Evolutionary conservation across 2,329 filamentous ascomycete species (phyloP), one percentile per base, ranked within the genome.

Genomic region (Aotearoamyces nothofagi): DNA sequence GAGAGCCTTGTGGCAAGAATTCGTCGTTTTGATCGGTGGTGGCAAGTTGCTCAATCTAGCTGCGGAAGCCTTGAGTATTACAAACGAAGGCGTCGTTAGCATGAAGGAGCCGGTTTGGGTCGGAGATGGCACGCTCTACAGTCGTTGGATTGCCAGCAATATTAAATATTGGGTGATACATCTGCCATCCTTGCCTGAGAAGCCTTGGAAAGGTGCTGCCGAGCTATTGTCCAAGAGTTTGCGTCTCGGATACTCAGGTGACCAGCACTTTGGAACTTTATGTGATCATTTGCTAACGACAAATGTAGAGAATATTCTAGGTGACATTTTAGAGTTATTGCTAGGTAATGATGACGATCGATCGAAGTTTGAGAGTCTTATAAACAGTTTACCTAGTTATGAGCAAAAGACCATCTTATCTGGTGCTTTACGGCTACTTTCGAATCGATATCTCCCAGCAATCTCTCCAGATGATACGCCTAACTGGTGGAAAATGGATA

Each of bases 1-100:
- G 29, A 61, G 57, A 30, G 49, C 71, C 26, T 52, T 69, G 19
- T 79, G 73, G 75, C 72, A 65, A 43, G 73, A 80, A 37, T 57
- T 69, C 31, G 50, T 69, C n/a, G 54, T 57, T 9, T 52, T 76
- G 15, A 42, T 73, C 24, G 70, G 63, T 14, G 68, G 69, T 13
- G 70, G 75, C 30, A 71, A 62, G 41, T 42, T 79, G 4, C 40
- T 77, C 2, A 63, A 69, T 2, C 52, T 61, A 13, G 54, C 60
- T 36, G 71, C 72, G 14, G 69, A 78, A 49, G 59, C 59, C 9
- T 49, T 63, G 29, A 41, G 49, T 31, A 37, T 56, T n/a, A 37
- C 53, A 12, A 50, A 52, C 33, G 42, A 50, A 5, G 31, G 43
- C 9, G 42, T 42, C 15, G 38, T 26, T 15, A 39, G 26, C 32